Percentiles rank a stretch among this genome's conserved stretches.
Conservation (phyloP, 306 rosid species). For the Urtica urens region DNA sequence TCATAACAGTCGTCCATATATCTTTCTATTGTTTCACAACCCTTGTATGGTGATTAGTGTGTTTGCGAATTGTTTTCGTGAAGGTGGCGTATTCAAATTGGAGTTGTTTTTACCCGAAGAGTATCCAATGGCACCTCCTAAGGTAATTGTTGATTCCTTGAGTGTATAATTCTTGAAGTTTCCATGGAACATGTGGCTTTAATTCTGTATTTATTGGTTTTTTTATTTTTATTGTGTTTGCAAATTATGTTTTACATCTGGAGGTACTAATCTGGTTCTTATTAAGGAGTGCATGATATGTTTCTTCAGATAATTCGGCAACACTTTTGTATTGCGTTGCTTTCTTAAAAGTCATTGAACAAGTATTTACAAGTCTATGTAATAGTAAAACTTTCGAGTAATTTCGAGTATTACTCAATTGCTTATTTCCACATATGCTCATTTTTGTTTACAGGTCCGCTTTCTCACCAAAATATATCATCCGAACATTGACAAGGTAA, state of each 20-base stretch:
- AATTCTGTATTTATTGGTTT: too few relatives aligned
- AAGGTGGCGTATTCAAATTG: constrained; percentile 34
- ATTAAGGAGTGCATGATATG: too few relatives aligned
- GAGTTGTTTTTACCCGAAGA: constrained; percentile 32
- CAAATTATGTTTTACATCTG: too few relatives aligned
- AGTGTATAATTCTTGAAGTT: neutral
- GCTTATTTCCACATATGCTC: neutral
- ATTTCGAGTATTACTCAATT: too few relatives aligned
- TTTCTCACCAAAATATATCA: constrained; percentile 34
- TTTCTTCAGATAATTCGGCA: too few relatives aligned
- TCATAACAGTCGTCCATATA: neutral
- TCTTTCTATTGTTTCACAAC: neutral
- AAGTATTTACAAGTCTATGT: too few relatives aligned
- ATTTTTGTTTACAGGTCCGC: constrained; percentile 15
- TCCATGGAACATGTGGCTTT: neutral
- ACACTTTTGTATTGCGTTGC: too few relatives aligned
- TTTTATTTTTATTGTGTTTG: too few relatives aligned
- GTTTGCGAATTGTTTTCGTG: neutral
- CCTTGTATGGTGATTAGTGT: neutral
- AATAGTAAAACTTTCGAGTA: too few relatives aligned
- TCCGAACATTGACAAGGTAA: constrained; percentile 32
- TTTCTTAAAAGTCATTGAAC: too few relatives aligned
- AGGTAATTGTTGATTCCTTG: constrained; percentile 9
- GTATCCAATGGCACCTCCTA: constrained; percentile 34
- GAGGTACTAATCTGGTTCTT: too few relatives aligned